Evolutionary conservation across 2,329 filamentous ascomycete genomes (phyloP), one percentile per base, ranked within the genome.

Genomic region (Alternaria longipes): DNA sequence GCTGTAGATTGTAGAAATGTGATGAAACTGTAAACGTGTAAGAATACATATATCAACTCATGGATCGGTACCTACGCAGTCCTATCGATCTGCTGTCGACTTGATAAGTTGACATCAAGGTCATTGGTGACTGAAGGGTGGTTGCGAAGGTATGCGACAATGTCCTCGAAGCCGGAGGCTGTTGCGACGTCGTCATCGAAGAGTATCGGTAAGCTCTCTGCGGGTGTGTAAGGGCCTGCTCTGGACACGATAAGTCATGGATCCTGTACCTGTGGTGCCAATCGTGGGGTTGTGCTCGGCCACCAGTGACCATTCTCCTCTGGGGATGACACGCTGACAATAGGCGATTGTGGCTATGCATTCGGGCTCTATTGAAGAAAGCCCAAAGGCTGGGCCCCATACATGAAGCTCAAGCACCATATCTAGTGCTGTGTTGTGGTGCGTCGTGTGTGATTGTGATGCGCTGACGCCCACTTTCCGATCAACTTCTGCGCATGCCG

Each of bases 321-420:
- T 76, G 36, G 86, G 85, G 24, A 92, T 82, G 59, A 85, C 85
- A 70, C 87, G 83, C 62, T 87, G 86, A 59, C 97, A 84, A 76
- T 94, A 94, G 54, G 91, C 88, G 67, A 97, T 88, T 44, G 90
- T 85, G 28, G 94, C 94, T 62, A 97, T 87, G 76, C 94, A 98
- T 82, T 97, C 92, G 46, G 94, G 85, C 74, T 98, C 94, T 72
- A 98, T 91, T 44, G 95, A 98, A 14, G 94, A 90, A 45, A 97
- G 87, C 41, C 89, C 89, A 78, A 97, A 97, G 41, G 92, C 94
- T 56, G 93, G 90, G 51, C 94, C 94, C 90, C 94, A 97, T 74
- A 97, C 86, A 80, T 97, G 91, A 62, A 99, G 87, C 81, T 94
- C 87, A 50, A 93, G 81, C 65, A 87, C 83, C 83, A 86, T 60